Base-by-base conservation (phyloP, 108 stramenopile species). In the Cylindrotheca closterium region DNA sequence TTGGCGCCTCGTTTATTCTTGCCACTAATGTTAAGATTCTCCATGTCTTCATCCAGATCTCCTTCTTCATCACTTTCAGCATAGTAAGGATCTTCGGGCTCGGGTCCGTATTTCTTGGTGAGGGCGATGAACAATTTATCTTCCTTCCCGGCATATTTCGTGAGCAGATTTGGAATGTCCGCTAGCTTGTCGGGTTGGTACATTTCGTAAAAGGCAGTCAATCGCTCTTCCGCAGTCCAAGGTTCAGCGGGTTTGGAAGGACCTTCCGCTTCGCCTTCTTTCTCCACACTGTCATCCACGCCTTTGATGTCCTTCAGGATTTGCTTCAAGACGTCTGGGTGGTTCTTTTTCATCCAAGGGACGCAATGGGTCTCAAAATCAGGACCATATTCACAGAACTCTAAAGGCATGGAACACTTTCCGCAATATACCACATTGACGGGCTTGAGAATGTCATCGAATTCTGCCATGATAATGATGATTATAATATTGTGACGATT, bases 361-460 rank as follows among this genome's bases (percentile, higher is more conserved):
- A 68, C 34, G 66, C 89, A 95, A 51, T 88, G 85, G 0, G 84
- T 75, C 64, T 95, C 93, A 62, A 77, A 96, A 51, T 94, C 94
- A 15, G 96, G 92, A 21, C 95, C 91, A 75, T 90, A 97, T 61
- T 95, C 91, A 74, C 96, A 97, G 60, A 95, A 98, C 71, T 98
- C 96, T 4, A 95, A 94, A 30, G 98, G 98, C 82, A 97, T 89
- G 21, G 96, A 93, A 75, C 96, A 96, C 30, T 85, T 77, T 18
- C 77, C 80, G 70, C 98, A 98, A 68, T 98, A 98, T n/a, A 90
- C 30, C 47, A 91, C 77, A 8, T 62, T 7, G 2, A 74, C 31
- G 59, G 58, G 53, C 37, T 67, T 33, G 4, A 74, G 53, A n/a
- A 51, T 46, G 45, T 8, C 45, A 46, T 8, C 17, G 45, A 46